phyloP scores from a whole-genome alignment of 2,329 filamentous ascomycete genomes.

The Passalora sequoiae region DNA sequence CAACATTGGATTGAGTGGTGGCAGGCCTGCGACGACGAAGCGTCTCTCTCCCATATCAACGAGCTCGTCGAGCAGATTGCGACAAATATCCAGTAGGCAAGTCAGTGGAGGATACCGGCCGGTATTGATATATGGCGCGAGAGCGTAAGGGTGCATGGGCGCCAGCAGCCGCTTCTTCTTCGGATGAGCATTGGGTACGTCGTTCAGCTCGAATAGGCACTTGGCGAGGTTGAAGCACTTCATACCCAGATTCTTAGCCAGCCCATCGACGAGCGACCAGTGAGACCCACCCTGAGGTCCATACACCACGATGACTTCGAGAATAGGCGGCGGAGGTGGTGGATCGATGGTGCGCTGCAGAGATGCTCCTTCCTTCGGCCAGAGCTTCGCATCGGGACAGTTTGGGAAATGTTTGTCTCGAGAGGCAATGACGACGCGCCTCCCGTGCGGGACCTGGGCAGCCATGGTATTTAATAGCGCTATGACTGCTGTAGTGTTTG shows the following conservation, averaged over 20 bases:
- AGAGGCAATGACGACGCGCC: no score
- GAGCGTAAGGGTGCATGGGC: not conserved
- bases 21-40: not conserved
- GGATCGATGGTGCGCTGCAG: not conserved
- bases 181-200: not conserved
- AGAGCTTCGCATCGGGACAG: not conserved
- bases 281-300: not conserved
- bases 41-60: not conserved
- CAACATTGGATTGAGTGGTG: not conserved
- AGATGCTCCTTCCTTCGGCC: not conserved
- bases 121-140: not conserved
- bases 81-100: not conserved
- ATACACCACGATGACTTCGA: not conserved
- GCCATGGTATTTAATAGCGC: not conserved
- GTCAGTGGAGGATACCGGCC: not conserved
- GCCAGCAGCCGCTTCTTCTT: not conserved
- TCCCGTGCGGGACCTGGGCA: not conserved
- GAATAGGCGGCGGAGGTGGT: not conserved
- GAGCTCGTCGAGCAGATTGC: not conserved
- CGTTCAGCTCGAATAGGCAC: no score
- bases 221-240: not conserved
- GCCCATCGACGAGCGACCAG: not conserved
- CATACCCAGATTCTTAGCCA: not conserved
- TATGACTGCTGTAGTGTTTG: no score
- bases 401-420: no score